Percentiles rank a stretch among this genome's conserved stretches.
Conservation (phyloP, 352 stramenopile genomes). For the Phytophthora parvispora region DNA sequence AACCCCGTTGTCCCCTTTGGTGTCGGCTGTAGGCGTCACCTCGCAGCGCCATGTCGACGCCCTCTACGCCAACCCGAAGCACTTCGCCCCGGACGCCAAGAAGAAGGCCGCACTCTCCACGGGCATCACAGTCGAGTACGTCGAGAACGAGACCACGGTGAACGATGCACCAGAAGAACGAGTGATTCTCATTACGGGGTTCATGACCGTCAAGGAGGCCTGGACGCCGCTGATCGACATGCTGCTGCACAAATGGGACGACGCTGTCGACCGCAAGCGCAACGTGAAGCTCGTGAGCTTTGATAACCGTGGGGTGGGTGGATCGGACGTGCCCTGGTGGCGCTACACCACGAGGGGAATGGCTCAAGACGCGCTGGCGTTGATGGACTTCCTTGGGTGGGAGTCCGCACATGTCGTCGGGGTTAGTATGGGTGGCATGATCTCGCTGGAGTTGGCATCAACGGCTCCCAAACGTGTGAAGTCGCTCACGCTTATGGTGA, state of each 20-base stretch:
- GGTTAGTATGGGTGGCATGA: slow-evolving; percentile 82
- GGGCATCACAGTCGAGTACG: slow-evolving; percentile 60
- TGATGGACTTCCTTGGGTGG: slow-evolving; percentile 68
- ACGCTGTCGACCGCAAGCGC: slow-evolving; percentile 11
- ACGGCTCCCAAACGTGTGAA: slow-evolving; percentile 53
- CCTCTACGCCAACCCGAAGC: slow-evolving; percentile 39
- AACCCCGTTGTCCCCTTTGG: slow-evolving; percentile 11
- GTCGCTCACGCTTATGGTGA: slow-evolving; percentile 73
- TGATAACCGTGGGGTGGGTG: slow-evolving; percentile 69
- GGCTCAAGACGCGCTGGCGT: slow-evolving; percentile 67
- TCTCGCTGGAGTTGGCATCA: slow-evolving; percentile 64
- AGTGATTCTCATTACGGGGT: slow-evolving; percentile 61
- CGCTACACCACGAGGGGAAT: slow-evolving; percentile 71
- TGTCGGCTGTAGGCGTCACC: slow-evolving; percentile 32
- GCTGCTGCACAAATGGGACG: slow-evolving; percentile 41
- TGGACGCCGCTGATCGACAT: slow-evolving; percentile 46
- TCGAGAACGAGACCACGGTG: slow-evolving; percentile 20
- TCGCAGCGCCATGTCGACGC: slow-evolving; percentile 53
- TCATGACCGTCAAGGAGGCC: slow-evolving; percentile 49
- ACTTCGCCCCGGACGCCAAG: slow-evolving; percentile 24
- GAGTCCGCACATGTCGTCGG: slow-evolving; percentile 59
- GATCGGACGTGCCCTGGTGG: slow-evolving; percentile 56
- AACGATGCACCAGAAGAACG: not conserved
- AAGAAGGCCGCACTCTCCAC: slow-evolving; percentile 37
- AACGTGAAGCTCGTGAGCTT: slow-evolving; percentile 59